Conservation (phyloP, 495 filamentous ascomycete species). For the Neurospora sp. region DNA sequence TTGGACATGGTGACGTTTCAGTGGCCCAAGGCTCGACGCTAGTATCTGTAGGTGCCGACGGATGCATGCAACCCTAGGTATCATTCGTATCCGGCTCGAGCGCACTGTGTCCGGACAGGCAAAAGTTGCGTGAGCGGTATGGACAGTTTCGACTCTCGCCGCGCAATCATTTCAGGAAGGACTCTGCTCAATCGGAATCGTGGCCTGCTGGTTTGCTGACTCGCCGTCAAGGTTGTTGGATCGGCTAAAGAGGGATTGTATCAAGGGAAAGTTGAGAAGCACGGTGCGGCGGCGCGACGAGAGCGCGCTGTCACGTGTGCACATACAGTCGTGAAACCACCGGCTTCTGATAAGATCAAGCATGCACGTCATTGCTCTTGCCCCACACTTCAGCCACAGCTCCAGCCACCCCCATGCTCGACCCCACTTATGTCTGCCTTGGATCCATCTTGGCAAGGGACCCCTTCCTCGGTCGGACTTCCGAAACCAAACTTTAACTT, state of each 20-base stretch:
- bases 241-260: neutral
- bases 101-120: neutral
- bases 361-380: neutral
- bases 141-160: neutral
- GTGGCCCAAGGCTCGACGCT: neutral
- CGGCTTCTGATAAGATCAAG: neutral
- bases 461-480: neutral
- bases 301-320: constrained; percentile 19
- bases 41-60: neutral
- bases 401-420: neutral
- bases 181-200: neutral
- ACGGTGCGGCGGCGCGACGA: constrained; percentile 7
- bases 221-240: neutral
- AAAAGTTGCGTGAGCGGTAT: neutral
- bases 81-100: constrained; percentile 1
- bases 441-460: neutral
- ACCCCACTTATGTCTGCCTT: neutral
- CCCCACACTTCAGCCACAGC: neutral
- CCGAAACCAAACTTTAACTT: neutral
- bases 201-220: neutral
- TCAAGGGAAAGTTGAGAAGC: neutral
- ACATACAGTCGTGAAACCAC: neutral
- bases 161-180: neutral
- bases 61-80: neutral
- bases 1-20: neutral